phyloP scores from a whole-genome alignment of 2,329 filamentous ascomycete genomes.

The Xylaria sp. region DNA sequence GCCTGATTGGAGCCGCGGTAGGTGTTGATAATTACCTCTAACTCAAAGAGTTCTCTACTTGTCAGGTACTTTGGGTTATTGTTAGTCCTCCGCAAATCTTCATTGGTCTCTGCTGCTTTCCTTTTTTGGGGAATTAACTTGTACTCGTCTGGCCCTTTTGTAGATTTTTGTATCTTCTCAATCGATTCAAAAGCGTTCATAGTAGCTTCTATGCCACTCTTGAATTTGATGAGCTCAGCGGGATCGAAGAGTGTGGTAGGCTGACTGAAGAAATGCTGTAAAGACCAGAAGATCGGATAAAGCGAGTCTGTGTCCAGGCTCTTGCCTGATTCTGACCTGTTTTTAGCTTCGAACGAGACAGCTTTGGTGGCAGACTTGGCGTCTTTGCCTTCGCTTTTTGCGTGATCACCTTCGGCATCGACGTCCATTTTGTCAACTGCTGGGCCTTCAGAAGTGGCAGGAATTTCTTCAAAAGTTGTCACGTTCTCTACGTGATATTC shows the following conservation, averaged over 20 bases:
- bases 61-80: conserved; percentile 99
- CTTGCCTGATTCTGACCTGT: conserved; percentile 57
- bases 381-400: conserved; percentile 51
- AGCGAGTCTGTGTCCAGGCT: conserved; percentile 75
- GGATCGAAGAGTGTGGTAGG: conserved; percentile 83
- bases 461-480: conserved; percentile 79
- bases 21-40: conserved; percentile 72
- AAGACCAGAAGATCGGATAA: conserved; percentile 93
- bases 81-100: conserved; percentile 72
- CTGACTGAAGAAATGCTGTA: conserved; percentile 92
- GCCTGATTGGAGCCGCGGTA: conserved; percentile 7
- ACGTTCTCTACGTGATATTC: conserved; percentile 97
- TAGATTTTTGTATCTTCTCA: conserved; percentile 60
- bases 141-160: conserved; percentile 70
- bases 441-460: conserved; percentile 50
- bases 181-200: conserved; percentile 66
- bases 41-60: conserved; percentile 93
- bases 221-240: conserved; percentile 81
- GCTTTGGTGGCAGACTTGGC: conserved; percentile 54
- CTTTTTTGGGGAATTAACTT: conserved; percentile 73
- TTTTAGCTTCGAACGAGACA: conserved; percentile 58
- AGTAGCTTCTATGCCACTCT: conserved; percentile 75
- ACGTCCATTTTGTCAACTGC: conserved; percentile 72
- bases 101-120: conserved; percentile 70
- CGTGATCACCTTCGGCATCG: conserved; percentile 60